Base-by-base conservation (phyloP, 805 yeast genomes). In the Wickerhamomyces hampshirensis region DNA sequence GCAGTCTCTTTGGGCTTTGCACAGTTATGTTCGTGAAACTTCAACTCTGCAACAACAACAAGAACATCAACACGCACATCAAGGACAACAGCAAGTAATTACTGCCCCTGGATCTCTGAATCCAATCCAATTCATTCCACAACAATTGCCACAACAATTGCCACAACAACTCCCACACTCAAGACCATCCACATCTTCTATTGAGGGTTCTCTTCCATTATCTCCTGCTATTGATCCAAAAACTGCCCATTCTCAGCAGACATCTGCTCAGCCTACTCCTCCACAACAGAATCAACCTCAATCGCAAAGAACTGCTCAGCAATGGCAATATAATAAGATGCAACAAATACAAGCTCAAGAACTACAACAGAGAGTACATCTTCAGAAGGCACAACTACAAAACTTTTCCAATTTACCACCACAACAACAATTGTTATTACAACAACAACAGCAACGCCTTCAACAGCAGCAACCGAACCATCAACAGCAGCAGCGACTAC, bases 1-100 rank as follows among this genome's bases (percentile, higher is more conserved):
- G 77, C 64, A 67, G 34, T 55, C 68, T 8, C 47, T 75, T 11
- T 69, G 75, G 71, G 60, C 71, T 12, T 39, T 70, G n/a, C 75
- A 72, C 43, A 60, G 68, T 8, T 67, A 63, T 34, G 65, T 73
- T 5, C 63, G 65, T 35, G 52, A 52, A 5, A 52, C 60, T 1
- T 59, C 62, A 8, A 32, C 47, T 51, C 50, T 37, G 43, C 53
- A 26, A 28, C 65, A 33, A 35, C 40, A 39, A 15, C 18, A 13
- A 23, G 39, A 38, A 26, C 37, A 30, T 21, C 43, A 37, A 18
- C 39, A 26, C 18, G 18, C 14, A n/a, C 37, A 35, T 15, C 35
- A 21, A 6, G 38, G 35, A 6, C 43, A 33, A 18, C 45, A 32
- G 18, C 34, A n/a, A n/a, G n/a, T n/a, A n/a, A n/a, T n/a, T n/a